Percentiles rank a stretch among this genome's conserved stretches.
Conservation (phyloP, 2,329 filamentous ascomycete species). For the Epichloe sibirici region DNA sequence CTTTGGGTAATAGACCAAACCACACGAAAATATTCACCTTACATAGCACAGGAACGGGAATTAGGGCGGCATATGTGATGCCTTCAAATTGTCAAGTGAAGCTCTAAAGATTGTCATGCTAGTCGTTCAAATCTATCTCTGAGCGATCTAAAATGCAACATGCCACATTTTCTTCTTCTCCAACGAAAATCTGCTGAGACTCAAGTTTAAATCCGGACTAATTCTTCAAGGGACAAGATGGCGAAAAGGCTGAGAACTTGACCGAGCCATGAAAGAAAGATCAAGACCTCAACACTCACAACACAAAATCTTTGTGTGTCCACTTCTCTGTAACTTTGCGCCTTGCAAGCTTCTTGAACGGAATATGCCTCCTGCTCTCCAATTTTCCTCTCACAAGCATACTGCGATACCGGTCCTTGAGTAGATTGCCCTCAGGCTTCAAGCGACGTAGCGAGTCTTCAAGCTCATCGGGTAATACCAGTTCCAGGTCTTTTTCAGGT, state of each 20-base stretch:
- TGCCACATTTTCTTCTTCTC: too few relatives aligned
- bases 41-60: neutral
- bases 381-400: conserved; percentile 81
- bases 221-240: neutral
- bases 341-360: conserved; percentile 73
- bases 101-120: too few relatives aligned
- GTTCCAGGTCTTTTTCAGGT: conserved; percentile 67
- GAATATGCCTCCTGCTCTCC: conserved; percentile 66
- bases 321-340: conserved; percentile 86
- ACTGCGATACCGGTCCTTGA: conserved; percentile 85
- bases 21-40: neutral
- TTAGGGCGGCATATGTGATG: neutral
- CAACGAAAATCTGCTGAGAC: neutral
- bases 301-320: conserved; percentile 82
- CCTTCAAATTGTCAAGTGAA: too few relatives aligned
- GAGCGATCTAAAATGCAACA: too few relatives aligned
- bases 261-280: neutral
- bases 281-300: neutral
- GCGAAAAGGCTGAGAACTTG: neutral
- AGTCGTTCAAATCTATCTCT: too few relatives aligned
- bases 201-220: neutral
- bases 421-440: conserved; percentile 89
- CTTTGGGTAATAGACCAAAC: conserved; percentile 23
- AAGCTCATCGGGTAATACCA: conserved; percentile 73
- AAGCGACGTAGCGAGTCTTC: conserved; percentile 69